Percentiles rank a stretch among this genome's conserved stretches.
Evolutionary conservation across 306 rosid species (phyloP).

Genomic region (Cyclanthera cordifolia): DNA sequence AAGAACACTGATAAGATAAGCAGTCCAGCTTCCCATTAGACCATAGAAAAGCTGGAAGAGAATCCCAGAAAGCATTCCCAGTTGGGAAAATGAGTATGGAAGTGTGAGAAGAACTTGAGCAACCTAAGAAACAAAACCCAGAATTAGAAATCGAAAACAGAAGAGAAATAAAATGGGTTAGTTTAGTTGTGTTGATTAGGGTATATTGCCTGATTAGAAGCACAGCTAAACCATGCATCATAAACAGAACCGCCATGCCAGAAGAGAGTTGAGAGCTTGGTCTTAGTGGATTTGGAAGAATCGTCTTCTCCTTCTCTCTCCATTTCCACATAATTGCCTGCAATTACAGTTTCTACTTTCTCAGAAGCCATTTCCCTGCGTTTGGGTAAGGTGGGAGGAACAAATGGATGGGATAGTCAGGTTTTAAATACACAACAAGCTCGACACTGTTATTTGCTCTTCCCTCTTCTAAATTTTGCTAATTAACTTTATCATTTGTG

Average conservation of each 20-base stretch:
- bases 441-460: no score
- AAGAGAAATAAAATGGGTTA: background rate
- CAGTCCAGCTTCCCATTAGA: conserved; percentile 91
- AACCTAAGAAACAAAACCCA: conserved; percentile 37
- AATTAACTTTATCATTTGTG: no score
- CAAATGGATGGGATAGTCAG: conserved; percentile 27
- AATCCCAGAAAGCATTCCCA: conserved; percentile 77
- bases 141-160: background rate
- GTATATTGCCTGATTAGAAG: conserved; percentile 82
- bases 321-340: conserved; percentile 91
- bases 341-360: conserved; percentile 89
- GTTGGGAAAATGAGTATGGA: conserved; percentile 91
- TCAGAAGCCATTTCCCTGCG: conserved; percentile 65
- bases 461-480: no score
- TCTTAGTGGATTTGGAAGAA: conserved; percentile 29
- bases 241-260: conserved; percentile 99
- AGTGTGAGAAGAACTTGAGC: conserved; percentile 89
- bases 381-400: conserved; percentile 17
- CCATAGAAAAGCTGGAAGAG: conserved; percentile 81
- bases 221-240: conserved; percentile 96
- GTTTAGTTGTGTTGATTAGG: no score
- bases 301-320: conserved; percentile 60
- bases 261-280: conserved; percentile 50
- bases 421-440: no score
- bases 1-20: conserved; percentile 90